Base-by-base conservation (phyloP, 2,329 filamentous ascomycete species). In the Coleophoma cylindrospora region DNA sequence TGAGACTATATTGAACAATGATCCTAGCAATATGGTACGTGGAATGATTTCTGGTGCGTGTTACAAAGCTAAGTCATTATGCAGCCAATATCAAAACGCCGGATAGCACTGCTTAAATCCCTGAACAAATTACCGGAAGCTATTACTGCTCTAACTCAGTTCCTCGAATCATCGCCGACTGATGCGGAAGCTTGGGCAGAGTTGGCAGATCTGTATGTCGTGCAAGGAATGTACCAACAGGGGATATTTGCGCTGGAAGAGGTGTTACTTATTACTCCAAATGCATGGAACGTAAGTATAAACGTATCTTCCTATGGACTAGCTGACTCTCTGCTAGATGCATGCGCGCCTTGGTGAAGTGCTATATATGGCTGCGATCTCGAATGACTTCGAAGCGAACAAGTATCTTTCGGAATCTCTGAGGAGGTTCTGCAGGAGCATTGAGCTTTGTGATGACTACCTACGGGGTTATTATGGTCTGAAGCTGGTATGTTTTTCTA, bases 131-230 rank as follows among this genome's bases (percentile, higher is more conserved):
- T 74, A 1, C 62, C 79, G 1, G 90, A 96, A 55, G 89, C 94
- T 1, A 87, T 91, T 41, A 72, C 81, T 33, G 83, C 86, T 27
- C 71, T 97, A 51, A 83, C 84, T 54, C 77, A 84, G 50, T 76
- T 97, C 27, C 73, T 99, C 43, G 87, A 95, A 64, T 84, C 86
- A 54, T 87, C 85, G 48, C 91, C 94, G 2, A 96, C 89, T 2
- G 94, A 99, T 71, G 84, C 86, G 6, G 94, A 99, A 72, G 85
- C 88, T 10, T 99, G 94, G 94, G 82, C 89, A 47, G 94, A 99
- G 71, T 75, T 97, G 58, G 83, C 89, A 48, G 90, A 96, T 65
- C 71, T 96, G 54, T 97, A 99, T 69, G 76, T 91, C 32, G 77
- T 77, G 17, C 87, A 92, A 64, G 89, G 87, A 1, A 70, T 92